Evolutionary conservation across 192 early-diverging fungal species (phyloP).

Genomic region (Mortierella claussenii): DNA sequence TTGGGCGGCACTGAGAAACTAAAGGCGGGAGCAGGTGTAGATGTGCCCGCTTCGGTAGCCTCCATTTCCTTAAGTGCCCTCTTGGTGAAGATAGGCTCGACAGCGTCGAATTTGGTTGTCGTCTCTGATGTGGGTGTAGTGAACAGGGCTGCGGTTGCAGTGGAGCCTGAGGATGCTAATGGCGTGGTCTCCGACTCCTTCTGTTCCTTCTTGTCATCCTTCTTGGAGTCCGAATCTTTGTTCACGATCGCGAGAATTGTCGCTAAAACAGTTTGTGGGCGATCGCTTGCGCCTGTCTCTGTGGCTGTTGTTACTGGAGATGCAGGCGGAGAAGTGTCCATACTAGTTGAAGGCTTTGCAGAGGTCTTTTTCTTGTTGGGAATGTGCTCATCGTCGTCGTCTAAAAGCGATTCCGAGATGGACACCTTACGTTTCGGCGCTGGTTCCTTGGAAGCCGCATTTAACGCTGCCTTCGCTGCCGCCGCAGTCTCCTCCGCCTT

Average conservation of each 20-base stretch:
- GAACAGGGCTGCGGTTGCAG: not conserved
- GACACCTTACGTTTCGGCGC: not conserved
- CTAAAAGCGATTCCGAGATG: not conserved
- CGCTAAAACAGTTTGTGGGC: constrained; percentile 1
- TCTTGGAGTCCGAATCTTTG: not conserved
- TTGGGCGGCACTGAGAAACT: too few relatives aligned
- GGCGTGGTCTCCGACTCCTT: not conserved
- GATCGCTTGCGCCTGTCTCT: not conserved
- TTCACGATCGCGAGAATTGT: constrained; percentile 3
- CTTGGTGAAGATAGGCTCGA: not conserved
- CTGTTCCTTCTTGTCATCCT: not conserved
- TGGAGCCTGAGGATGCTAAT: not conserved
- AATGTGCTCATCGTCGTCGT: not conserved
- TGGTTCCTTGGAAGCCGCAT: not conserved
- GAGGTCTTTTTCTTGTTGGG: not conserved
- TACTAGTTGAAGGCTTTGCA: not conserved
- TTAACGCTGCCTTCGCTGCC: not conserved
- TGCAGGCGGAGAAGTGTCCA: not conserved
- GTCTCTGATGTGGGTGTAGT: not conserved
- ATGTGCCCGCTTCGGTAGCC: too few relatives aligned
- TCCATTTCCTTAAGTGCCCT: too few relatives aligned
- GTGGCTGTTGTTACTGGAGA: not conserved
- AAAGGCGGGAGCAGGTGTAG: too few relatives aligned
- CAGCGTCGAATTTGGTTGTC: not conserved
- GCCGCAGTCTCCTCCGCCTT: not conserved